Base-by-base conservation (phyloP, 441 rosid species). In the Euphorbia schlechtendalii region DNA sequence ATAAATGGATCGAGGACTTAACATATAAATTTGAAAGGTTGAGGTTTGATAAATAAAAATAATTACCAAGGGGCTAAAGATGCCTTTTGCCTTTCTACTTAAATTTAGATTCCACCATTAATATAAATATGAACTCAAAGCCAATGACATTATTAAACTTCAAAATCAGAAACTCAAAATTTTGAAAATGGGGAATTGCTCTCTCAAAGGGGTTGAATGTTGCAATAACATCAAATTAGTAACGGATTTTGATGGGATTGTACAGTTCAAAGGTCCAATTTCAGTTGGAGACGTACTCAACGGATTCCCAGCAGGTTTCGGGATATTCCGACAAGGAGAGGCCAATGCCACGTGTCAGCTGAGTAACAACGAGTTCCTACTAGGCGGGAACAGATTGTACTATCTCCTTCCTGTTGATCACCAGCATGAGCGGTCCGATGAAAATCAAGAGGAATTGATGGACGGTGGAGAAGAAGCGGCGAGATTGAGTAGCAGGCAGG, bases 101-200 rank as follows among this genome's bases (percentile, higher is more conserved):
- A 5, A 25, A 14, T 56, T 15, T 32, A 70, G 68, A 72, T 68
- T 74, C 67, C 34, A 32, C 34, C 34, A 32, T 3, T 6, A 32
- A 49, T 51, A n/a, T 57, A 24, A 15, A 32, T 48, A n/a, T 57
- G 17, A 63, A 58, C 70, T 55, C 28, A 52, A 20, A 51, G 22
- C 53, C 43, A 32, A 32, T 32, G 34, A 32, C 34, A 32, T 32
- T 32, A 32, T 32, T 32, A 32, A 32, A 32, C 4, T 32, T 32
- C 34, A 32, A 32, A 32, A 32, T 32, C 6, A 32, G 34, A 32
- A 32, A 32, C 34, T n/a, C 3, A 32, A 32, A 32, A 3, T 32
- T 32, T 32, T 32, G 34, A 32, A 32, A 17, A 86, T 88, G 90
- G 92, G 96, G 49, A 88, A 86, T 72, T 88, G 96, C 69, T 81